Percentiles rank a stretch among this genome's conserved stretches.
These are phyloP conservation scores for Iberis pinnata DNA, from an alignment of 345 rosid genomes.

Conservation along the genomic window DNA sequence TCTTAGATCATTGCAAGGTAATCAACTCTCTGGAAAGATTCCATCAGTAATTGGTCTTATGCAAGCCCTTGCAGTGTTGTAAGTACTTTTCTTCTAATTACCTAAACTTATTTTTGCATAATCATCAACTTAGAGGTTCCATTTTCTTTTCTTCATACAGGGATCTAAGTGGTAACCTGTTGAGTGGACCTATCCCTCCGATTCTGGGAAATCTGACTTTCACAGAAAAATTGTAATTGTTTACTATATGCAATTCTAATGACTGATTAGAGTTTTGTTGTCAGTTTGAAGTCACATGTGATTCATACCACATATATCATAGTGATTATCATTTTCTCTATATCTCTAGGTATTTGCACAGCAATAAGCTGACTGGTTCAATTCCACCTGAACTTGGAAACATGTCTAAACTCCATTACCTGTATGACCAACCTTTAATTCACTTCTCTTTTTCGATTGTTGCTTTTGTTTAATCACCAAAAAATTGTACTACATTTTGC, in stretches of 20 bases:
- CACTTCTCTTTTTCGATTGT: background rate
- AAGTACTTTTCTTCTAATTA: conserved; percentile 33
- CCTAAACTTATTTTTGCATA: background rate
- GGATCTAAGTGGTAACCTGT: conserved; percentile 78
- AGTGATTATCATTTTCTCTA: conserved; percentile 2
- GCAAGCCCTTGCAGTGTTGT: conserved; percentile 99
- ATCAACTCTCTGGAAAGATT: conserved; percentile 68
- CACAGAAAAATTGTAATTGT: conserved; percentile 75
- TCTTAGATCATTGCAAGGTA: conserved; percentile 91
- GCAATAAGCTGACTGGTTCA: conserved; percentile 70
- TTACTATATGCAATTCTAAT: conserved; percentile 3
- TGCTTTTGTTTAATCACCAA: background rate
- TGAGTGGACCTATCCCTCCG: conserved; percentile 85
- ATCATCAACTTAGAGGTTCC: background rate
- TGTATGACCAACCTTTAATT: conserved; percentile 38
- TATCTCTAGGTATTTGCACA: conserved; percentile 64
- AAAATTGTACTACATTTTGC: conserved; percentile 22
- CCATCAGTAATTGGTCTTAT: conserved; percentile 96
- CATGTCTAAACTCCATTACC: conserved; percentile 92
- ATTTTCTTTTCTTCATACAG: conserved; percentile 32
- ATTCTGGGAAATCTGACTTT: conserved; percentile 81
- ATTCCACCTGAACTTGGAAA: conserved; percentile 94
- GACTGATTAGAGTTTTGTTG: too few species aligned
- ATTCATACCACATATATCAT: too few species aligned
- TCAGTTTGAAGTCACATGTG: too few species aligned